These are phyloP conservation scores for Mycena floridula DNA, from an alignment of 768 basidiomycete genomes.

Conservation along the genomic window DNA sequence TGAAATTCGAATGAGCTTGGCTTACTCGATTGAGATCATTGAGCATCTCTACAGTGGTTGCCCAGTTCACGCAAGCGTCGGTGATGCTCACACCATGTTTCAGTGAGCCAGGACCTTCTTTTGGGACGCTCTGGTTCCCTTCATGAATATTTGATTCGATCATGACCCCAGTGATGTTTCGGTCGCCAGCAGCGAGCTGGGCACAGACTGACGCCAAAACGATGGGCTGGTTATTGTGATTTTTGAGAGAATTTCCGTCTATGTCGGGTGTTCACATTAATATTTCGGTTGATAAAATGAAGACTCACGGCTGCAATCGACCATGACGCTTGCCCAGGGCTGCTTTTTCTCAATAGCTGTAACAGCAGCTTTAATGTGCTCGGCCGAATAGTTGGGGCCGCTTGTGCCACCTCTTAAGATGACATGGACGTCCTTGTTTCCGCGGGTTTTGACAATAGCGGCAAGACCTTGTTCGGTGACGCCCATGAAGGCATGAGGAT, in stretches of 20 bases:
- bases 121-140: slow-evolving; percentile 86
- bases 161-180: slow-evolving; percentile 90
- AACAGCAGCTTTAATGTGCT: slow-evolving; percentile 62
- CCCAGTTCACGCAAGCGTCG: slow-evolving; percentile 89
- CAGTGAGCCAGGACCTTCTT: slow-evolving; percentile 56
- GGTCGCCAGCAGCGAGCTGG: slow-evolving; percentile 68
- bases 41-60: slow-evolving; percentile 69
- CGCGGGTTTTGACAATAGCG: slow-evolving; percentile 89
- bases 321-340: slow-evolving; percentile 70
- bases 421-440: slow-evolving; percentile 86
- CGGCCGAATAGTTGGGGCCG: slow-evolving; percentile 83
- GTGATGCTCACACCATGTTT: slow-evolving; percentile 86
- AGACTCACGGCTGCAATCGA: slow-evolving; percentile 75
- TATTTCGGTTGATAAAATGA: slow-evolving; percentile 3
- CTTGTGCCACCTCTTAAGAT: slow-evolving; percentile 91
- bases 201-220: slow-evolving; percentile 65
- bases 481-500: slow-evolving; percentile 96
- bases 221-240: slow-evolving; percentile 87
- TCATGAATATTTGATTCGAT: slow-evolving; percentile 92
- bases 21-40: slow-evolving; percentile 46
- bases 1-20: neutral
- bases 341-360: slow-evolving; percentile 60
- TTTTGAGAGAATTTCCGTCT: slow-evolving; percentile 96
- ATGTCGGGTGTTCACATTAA: neutral
- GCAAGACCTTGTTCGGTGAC: slow-evolving; percentile 84